Evolutionary conservation across 2,329 filamentous ascomycete genomes (phyloP), one percentile per base, ranked within the genome.

Genomic region (Hirsutella thompsonii): DNA sequence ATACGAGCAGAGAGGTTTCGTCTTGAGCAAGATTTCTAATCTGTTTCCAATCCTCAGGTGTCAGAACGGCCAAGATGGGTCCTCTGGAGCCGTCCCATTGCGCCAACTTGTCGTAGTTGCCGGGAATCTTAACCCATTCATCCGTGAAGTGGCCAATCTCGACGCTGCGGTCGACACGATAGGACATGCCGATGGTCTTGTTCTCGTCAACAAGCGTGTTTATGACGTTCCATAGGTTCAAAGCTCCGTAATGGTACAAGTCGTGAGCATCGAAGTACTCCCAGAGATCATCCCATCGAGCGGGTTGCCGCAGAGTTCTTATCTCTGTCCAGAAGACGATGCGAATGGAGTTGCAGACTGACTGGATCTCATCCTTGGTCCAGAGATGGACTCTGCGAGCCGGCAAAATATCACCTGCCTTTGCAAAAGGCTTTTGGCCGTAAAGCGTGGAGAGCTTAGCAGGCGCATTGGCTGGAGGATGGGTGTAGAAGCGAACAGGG

Each of bases 161-260:
- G 44, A 20, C 53, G 28, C 14, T 56, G 52, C 35, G 46, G 40
- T 19, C 48, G 45, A 30, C 52, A 49, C 32, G 42, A 38, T 21
- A 59, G 21, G 57, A 55, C 2, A 44, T 40, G 13, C 50, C 41
- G 28, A 65, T 57, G 11, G 55, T 50, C 29, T 50, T 42, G 21
- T 69, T 70, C 49, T 70, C 66, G 14, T 57, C 55, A 33, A 49
- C 52, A 2, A 72, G 50, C 8, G 60, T 57, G 23, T 62, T 58
- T 36, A 70, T 47, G 28, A 72, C 57, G 20, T 64, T 66, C 62
- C 63, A 69, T 11, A 73, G 54, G 45, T 74, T 74, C 44, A 63
- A 54, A 0, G 63, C 64, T 8, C 70, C 70, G 11, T 62, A 55
- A 29, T 58, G 37, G 50, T 68, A 74, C 21, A 74, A 54, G 38